Base-by-base conservation (phyloP, 2,329 filamentous ascomycete genomes). In the Cladosporium sp. region DNA sequence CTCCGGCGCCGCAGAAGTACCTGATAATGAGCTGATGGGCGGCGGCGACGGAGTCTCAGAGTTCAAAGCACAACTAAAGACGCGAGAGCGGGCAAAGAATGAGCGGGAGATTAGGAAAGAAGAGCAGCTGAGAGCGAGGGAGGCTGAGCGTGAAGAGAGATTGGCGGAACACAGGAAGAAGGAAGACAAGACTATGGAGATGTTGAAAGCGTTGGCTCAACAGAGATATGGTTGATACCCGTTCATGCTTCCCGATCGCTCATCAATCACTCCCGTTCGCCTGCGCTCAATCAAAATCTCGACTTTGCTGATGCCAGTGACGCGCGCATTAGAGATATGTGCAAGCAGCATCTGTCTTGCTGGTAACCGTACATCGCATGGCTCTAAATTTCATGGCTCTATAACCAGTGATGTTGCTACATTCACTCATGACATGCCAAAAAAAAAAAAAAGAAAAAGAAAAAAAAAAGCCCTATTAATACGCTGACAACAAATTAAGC, bases 121-220 rank as follows among this genome's bases (percentile, higher is more conserved):
- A 78, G 93, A 96, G 79, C 84, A 92, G 65, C 80, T 90, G 67
- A 80, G 92, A 73, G 92, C 92, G 12, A 86, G 87, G 74, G 84
- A 84, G 67, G 92, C 88, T 56, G 93, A 97, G 82, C 84, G 93
- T 71, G 92, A 96, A 75, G 91, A 93, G 80, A 85, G 88, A 71
- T 75, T 93, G 61, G 82, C 84, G 71, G 87, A 85, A 69, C 89
- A 91, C 77, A 84, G 86, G 73, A 86, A 86, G 72, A 91, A 92
- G 77, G 94, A 98, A 79, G 89, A 93, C 69, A 88, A 87, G 74
- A 96, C 92, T 1, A 92, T 97, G 83, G 87, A 87, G 58, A 93
- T 92, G 84, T 74, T 98, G 73, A 89, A 85, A 78, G 87, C 88
- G 72, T 79, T 98, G 79, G 94, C 93, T 18, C 89, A 85, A 79